Conservation (phyloP, 2,329 filamentous ascomycete genomes). For the Epichloe amarillans region DNA sequence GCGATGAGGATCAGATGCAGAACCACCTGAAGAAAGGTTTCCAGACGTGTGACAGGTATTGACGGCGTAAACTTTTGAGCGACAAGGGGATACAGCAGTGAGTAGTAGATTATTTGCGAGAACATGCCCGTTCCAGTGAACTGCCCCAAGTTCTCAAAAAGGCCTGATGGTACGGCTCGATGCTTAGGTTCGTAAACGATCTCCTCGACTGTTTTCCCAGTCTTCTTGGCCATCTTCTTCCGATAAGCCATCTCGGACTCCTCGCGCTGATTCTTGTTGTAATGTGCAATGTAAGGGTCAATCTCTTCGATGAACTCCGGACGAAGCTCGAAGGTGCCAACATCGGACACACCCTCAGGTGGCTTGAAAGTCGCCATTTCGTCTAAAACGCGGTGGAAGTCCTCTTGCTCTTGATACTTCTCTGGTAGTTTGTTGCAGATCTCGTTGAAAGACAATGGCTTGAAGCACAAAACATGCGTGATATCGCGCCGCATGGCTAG, state of each 20-base stretch:
- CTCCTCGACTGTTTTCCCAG: slow-evolving; percentile 65
- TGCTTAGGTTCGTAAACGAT: slow-evolving; percentile 87
- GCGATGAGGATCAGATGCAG: slow-evolving; percentile 79
- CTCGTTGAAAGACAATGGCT: slow-evolving; percentile 88
- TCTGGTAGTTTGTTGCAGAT: slow-evolving; percentile 77
- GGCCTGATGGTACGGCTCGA: slow-evolving; percentile 59
- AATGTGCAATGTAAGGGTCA: slow-evolving; percentile 92
- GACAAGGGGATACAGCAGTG: slow-evolving; percentile 66
- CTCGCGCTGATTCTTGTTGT: slow-evolving; percentile 92
- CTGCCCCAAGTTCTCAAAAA: slow-evolving; percentile 60
- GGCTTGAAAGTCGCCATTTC: slow-evolving; percentile 82
- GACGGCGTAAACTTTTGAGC: slow-evolving; percentile 55
- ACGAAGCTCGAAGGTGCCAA: slow-evolving; percentile 87
- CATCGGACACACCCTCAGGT: slow-evolving; percentile 83
- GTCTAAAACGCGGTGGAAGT: slow-evolving; percentile 72
- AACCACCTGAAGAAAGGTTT: slow-evolving; percentile 84
- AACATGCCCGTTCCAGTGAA: slow-evolving; percentile 82
- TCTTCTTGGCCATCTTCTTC: slow-evolving; percentile 75
- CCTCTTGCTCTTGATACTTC: slow-evolving; percentile 76
- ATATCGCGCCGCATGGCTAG: slow-evolving; percentile 77
- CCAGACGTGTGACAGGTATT: slow-evolving; percentile 70
- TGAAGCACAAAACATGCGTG: slow-evolving; percentile 89
- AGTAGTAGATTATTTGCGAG: slow-evolving; percentile 79
- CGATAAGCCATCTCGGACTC: slow-evolving; percentile 86
- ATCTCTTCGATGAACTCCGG: slow-evolving; percentile 75